Evolutionary conservation across 2,329 filamentous ascomycete species (phyloP).

Genomic region (Ceratocystis lukuohia): DNA sequence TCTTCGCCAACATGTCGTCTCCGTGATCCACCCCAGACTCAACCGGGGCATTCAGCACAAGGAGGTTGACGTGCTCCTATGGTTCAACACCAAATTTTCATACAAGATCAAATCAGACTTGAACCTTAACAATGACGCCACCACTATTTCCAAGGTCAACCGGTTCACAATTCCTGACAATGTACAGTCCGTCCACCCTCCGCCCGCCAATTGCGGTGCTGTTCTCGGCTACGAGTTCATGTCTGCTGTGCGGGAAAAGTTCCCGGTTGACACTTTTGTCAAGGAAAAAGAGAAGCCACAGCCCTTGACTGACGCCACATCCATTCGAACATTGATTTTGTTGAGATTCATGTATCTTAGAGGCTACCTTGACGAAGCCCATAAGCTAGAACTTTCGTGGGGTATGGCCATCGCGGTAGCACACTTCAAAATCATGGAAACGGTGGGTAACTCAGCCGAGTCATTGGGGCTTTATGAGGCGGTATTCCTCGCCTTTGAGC

Average conservation of each 20-base stretch:
- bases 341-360: conserved; percentile 86
- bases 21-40: conserved; percentile 64
- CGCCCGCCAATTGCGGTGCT: conserved; percentile 26
- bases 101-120: conserved; percentile 38
- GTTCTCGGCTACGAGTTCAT: conserved; percentile 48
- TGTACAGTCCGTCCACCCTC: conserved; percentile 12
- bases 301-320: conserved; percentile 51
- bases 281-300: conserved; percentile 43
- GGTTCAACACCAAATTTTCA: conserved; percentile 63
- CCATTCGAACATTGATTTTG: conserved; percentile 57
- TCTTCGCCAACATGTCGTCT: conserved; percentile 62
- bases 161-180: conserved; percentile 29
- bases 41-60: conserved; percentile 75
- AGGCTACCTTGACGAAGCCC: conserved; percentile 66
- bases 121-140: conserved; percentile 9
- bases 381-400: conserved; percentile 64
- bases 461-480: conserved; percentile 54
- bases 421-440: conserved; percentile 47
- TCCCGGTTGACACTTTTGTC: conserved; percentile 54
- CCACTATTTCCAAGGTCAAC: conserved; percentile 50
- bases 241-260: conserved; percentile 54
- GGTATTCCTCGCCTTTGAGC: conserved; percentile 69
- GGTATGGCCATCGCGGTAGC: conserved; percentile 64
- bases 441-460: conserved; percentile 32
- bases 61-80: conserved; percentile 62